A percentile compares a stretch with the other conserved stretches of the same genome.
phyloP scores from a whole-genome alignment of 495 filamentous ascomycete genomes.

The Aspergillus haitiensis region DNA sequence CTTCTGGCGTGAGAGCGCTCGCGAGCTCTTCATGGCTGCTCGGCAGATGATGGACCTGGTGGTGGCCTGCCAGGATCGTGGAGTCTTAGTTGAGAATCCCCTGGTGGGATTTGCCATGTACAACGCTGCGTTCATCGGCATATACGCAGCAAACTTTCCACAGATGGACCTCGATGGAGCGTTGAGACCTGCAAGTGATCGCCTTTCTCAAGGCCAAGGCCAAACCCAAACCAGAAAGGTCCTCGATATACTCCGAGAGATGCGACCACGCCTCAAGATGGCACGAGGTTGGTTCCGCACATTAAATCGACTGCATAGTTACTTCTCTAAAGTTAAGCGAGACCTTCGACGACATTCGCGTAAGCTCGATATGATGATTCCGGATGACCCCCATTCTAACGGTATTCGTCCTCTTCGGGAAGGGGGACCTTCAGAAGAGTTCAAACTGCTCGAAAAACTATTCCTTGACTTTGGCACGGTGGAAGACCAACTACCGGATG shows the following conservation, averaged over 20 bases:
- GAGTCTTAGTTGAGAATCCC: constrained; percentile 72
- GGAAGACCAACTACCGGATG: constrained; percentile 46
- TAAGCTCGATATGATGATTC: constrained; percentile 37
- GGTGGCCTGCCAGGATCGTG: constrained; percentile 69
- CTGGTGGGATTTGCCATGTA: constrained; percentile 80
- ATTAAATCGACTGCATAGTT: constrained; percentile 65
- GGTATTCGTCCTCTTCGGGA: constrained; percentile 48
- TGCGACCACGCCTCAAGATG: constrained; percentile 68
- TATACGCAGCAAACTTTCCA: constrained; percentile 74
- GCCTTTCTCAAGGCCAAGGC: constrained; percentile 31
- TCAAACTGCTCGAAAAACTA: constrained; percentile 59
- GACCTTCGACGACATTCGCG: constrained; percentile 57
- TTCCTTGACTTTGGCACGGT: constrained; percentile 58
- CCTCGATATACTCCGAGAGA: constrained; percentile 57
- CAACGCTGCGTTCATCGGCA: constrained; percentile 67
- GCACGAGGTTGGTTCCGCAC: constrained; percentile 68
- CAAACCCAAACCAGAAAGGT: constrained; percentile 50
- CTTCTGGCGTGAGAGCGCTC: constrained; percentile 76
- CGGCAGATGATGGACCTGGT: constrained; percentile 75
- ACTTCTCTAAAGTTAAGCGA: constrained; percentile 63
- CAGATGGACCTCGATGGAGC: constrained; percentile 72
- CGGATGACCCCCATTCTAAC: constrained; percentile 38
- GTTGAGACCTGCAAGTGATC: constrained; percentile 27
- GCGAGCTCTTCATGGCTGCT: constrained; percentile 70
- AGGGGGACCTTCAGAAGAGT: constrained; percentile 72